Percentiles rank a stretch among this genome's conserved stretches.
phyloP scores from a whole-genome alignment of 31 red algal genomes.

The Endocladia muricata region DNA sequence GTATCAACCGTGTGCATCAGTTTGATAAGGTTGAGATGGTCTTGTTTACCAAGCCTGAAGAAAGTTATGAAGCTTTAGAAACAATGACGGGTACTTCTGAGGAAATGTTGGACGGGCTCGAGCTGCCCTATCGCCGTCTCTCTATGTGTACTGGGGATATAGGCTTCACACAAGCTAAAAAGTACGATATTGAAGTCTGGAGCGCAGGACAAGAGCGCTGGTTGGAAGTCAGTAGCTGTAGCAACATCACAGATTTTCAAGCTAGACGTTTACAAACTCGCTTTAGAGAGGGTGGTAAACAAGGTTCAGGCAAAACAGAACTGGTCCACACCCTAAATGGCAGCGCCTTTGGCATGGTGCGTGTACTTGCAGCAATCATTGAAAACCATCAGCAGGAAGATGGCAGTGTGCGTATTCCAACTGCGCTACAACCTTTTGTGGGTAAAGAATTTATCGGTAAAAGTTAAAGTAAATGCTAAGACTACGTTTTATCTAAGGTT shows the following conservation, averaged over 20 bases:
- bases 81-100: constrained; percentile 73
- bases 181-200: constrained; percentile 98
- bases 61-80: constrained; percentile 73
- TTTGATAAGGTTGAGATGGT: constrained; percentile 99
- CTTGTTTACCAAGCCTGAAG: constrained; percentile 68
- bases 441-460: too few species aligned
- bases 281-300: constrained; percentile 60
- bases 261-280: constrained; percentile 89
- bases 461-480: too few species aligned
- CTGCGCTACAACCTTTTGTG: constrained; percentile 89
- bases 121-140: constrained; percentile 77
- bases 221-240: constrained; percentile 84
- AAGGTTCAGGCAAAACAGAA: constrained; percentile 62
- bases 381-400: constrained; percentile 87
- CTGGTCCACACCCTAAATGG: constrained; percentile 97
- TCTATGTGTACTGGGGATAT: constrained; percentile 93
- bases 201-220: constrained; percentile 82
- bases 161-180: constrained; percentile 84
- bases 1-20: constrained; percentile 96
- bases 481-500: too few species aligned
- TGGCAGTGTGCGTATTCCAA: constrained; percentile 82
- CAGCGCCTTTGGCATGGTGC: constrained; percentile 83
- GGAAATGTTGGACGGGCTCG: constrained; percentile 71
- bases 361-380: constrained; percentile 92
- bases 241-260: constrained; percentile 97